Percentiles rank a stretch among this genome's conserved stretches.
Evolutionary conservation across 2,329 filamentous ascomycete genomes (phyloP).

Genomic region (Talaromyces islandicus): DNA sequence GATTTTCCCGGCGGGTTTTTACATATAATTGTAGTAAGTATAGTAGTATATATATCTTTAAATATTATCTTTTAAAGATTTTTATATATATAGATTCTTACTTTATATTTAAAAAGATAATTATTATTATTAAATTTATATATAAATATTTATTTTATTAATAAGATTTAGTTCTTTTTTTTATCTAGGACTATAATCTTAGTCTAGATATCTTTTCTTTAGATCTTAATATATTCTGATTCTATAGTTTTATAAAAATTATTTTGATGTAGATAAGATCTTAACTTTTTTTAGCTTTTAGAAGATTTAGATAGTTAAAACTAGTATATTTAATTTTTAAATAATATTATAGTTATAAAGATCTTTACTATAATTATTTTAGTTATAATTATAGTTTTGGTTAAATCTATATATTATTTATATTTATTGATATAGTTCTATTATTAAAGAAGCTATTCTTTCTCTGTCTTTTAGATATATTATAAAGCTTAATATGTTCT

Average conservation of each 20-base stretch:
- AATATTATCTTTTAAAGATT: background rate
- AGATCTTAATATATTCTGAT: background rate
- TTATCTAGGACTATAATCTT: background rate
- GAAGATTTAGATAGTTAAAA: background rate
- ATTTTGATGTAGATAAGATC: background rate
- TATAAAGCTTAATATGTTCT: background rate
- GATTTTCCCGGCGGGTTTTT: too few relatives aligned
- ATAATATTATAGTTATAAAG: background rate
- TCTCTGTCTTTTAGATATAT: background rate
- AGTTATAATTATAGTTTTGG: background rate
- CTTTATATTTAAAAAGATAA: background rate
- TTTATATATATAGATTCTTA: background rate
- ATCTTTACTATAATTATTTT: background rate
- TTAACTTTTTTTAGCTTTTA: background rate
- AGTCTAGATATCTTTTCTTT: background rate
- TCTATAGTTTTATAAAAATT: background rate
- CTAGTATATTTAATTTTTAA: background rate
- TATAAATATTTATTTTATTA: background rate
- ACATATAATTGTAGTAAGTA: too few relatives aligned
- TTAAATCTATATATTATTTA: background rate
- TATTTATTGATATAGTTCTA: too few relatives aligned
- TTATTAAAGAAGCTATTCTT: background rate
- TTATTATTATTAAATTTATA: background rate
- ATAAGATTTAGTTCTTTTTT: background rate
- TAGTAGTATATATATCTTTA: background rate